Percentiles rank a stretch among this genome's conserved stretches.
Conservation (phyloP, 2,329 filamentous ascomycete genomes). For the Hypocrella siamensis region DNA sequence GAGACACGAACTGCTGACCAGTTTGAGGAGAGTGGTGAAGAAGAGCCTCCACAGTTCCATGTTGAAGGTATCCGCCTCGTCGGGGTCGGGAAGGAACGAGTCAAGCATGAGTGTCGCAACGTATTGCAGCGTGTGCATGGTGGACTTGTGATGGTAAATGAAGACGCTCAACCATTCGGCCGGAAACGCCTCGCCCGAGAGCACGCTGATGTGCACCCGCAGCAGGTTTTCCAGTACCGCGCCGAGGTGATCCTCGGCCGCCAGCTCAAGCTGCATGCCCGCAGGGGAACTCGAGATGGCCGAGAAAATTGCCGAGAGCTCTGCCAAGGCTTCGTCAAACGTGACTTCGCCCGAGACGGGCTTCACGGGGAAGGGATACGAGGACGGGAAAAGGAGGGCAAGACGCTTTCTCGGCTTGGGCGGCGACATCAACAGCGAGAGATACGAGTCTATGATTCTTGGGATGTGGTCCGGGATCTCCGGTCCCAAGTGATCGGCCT, state of each 20-base stretch:
- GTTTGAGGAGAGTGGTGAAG: conserved; percentile 74
- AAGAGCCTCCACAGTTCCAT: conserved; percentile 90
- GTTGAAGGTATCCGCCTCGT: conserved; percentile 83
- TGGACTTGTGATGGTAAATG: conserved; percentile 83
- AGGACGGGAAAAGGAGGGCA: conserved; percentile 76
- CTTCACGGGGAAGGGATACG: conserved; percentile 76
- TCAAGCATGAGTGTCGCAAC: conserved; percentile 67
- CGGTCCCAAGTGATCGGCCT: conserved; percentile 61
- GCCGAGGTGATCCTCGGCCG: conserved; percentile 57
- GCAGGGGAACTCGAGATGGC: conserved; percentile 57
- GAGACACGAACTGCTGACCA: conserved; percentile 77
- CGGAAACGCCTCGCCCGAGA: conserved; percentile 82
- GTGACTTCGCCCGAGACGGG: conserved; percentile 40
- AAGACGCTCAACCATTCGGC: conserved; percentile 81
- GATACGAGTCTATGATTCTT: conserved; percentile 80
- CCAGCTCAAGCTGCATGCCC: conserved; percentile 60
- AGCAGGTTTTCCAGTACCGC: conserved; percentile 64
- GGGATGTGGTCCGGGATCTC: conserved; percentile 82
- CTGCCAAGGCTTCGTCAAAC: conserved; percentile 78
- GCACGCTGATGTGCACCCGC: conserved; percentile 74
- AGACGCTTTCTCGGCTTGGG: conserved; percentile 46
- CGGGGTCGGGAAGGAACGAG: conserved; percentile 71
- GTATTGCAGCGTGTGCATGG: conserved; percentile 73
- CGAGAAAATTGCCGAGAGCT: conserved; percentile 76
- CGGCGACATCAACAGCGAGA: conserved; percentile 48